Percentiles rank a stretch among this genome's conserved stretches.
Evolutionary conservation across 257 asterid genomes (phyloP).

Genomic region (Sherardia arvensis): DNA sequence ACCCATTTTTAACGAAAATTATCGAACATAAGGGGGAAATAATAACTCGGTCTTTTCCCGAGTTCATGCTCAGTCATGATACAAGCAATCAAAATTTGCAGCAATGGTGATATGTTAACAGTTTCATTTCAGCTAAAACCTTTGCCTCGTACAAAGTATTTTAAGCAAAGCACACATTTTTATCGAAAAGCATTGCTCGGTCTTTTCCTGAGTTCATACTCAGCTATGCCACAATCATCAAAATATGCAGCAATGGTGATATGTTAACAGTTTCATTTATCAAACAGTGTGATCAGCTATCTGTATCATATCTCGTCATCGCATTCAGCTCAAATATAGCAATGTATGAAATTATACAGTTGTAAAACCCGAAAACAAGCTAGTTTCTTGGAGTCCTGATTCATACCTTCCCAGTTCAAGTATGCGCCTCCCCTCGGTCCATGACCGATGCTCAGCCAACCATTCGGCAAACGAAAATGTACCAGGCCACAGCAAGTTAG

Average conservation of each 20-base stretch:
- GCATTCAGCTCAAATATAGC: not conserved
- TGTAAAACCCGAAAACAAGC: not conserved
- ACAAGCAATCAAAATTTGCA: not conserved
- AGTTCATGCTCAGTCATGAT: not conserved
- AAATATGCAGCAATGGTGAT: not conserved
- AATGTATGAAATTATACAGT: not conserved
- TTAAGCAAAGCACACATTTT: not conserved
- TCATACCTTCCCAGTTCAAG: slow-evolving; percentile 82
- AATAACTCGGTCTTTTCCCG: not conserved
- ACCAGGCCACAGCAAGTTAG: slow-evolving; percentile 96
- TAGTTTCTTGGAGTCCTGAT: not conserved
- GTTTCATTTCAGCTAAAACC: not conserved
- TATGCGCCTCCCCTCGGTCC: slow-evolving; percentile 54
- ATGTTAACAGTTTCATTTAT: not conserved
- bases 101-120: not conserved
- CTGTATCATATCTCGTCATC: not conserved
- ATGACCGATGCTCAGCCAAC: slow-evolving; percentile 50
- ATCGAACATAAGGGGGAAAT: too few relatives aligned
- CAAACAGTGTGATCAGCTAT: too few relatives aligned
- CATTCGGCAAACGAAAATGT: slow-evolving; percentile 87
- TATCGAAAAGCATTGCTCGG: not conserved
- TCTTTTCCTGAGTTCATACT: not conserved
- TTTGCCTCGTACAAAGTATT: not conserved
- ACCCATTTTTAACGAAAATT: too few relatives aligned
- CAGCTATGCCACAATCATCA: not conserved